Percentiles rank a stretch among this genome's conserved stretches.
Conservation (phyloP, 2,329 filamentous ascomycete genomes). For the Cladophialophora immunda region DNA sequence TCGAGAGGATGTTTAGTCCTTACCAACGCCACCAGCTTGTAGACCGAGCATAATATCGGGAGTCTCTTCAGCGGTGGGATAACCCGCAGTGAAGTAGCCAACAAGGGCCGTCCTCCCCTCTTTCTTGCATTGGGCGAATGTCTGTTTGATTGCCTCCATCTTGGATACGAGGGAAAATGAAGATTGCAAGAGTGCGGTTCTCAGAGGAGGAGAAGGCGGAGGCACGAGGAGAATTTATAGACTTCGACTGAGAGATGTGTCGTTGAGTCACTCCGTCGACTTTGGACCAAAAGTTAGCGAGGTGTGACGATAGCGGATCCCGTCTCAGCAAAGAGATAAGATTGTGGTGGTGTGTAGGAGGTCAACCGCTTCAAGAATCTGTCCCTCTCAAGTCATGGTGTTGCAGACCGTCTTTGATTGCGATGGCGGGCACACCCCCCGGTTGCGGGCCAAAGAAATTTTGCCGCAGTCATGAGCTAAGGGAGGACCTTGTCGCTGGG, state of each 20-base stretch:
- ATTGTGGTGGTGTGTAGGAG: neutral
- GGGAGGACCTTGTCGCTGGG: conserved; percentile 7
- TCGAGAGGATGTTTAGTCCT: conserved; percentile 42
- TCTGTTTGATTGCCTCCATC: conserved; percentile 64
- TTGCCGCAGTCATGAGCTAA: conserved; percentile 14
- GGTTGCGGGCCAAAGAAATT: conserved; percentile 18
- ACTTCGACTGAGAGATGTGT: neutral
- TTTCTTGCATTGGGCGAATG: conserved; percentile 66
- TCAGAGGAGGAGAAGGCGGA: neutral
- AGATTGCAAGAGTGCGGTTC: neutral
- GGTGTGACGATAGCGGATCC: neutral
- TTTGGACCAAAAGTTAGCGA: neutral
- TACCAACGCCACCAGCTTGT: conserved; percentile 91
- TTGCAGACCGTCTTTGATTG: neutral
- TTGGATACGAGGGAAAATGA: conserved; percentile 29
- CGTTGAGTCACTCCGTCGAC: neutral
- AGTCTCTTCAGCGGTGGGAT: conserved; percentile 81
- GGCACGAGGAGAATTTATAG: conserved; percentile 11
- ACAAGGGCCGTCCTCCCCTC: conserved; percentile 80
- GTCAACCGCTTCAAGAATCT: neutral
- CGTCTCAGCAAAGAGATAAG: neutral
- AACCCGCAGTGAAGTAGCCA: conserved; percentile 96
- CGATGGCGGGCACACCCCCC: neutral
- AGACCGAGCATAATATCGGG: conserved; percentile 85
- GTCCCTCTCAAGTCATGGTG: neutral